These are phyloP conservation scores for Priceomyces fermenticarens DNA, from an alignment of 805 yeast genomes.

Conservation along the genomic window DNA sequence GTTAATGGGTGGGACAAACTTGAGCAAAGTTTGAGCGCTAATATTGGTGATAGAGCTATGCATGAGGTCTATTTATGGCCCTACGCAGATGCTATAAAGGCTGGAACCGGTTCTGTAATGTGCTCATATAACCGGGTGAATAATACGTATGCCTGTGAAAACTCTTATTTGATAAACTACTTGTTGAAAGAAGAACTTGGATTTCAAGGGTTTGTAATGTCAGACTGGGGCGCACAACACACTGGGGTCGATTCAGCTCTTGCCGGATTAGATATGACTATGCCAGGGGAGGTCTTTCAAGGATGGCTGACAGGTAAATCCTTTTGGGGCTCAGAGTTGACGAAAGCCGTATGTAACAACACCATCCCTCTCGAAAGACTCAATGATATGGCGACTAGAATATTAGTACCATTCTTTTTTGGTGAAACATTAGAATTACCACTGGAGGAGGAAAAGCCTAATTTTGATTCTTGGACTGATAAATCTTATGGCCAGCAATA, in stretches of 20 bases:
- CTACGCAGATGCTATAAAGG: slow-evolving; percentile 57
- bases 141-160: slow-evolving; percentile 58
- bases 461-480: slow-evolving; percentile 57
- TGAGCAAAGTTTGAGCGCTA: slow-evolving; percentile 43
- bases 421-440: slow-evolving; percentile 36
- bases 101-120: slow-evolving; percentile 62
- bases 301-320: slow-evolving; percentile 33
- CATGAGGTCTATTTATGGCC: slow-evolving; percentile 67
- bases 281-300: slow-evolving; percentile 59
- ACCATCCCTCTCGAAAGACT: slow-evolving; percentile 52
- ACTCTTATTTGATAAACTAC: slow-evolving; percentile 51
- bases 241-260: slow-evolving; percentile 54
- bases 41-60: slow-evolving; percentile 59
- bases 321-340: slow-evolving; percentile 56
- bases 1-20: slow-evolving; percentile 43
- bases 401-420: slow-evolving; percentile 55
- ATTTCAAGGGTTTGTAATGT: slow-evolving; percentile 64
- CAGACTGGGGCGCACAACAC: slow-evolving; percentile 68
- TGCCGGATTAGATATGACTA: slow-evolving; percentile 63
- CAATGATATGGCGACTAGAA: slow-evolving; percentile 61
- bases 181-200: slow-evolving; percentile 60
- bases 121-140: slow-evolving; percentile 59
- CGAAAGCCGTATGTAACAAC: slow-evolving; percentile 53
- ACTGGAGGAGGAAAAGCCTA: slow-evolving; percentile 43
- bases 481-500: slow-evolving; percentile 53